These are phyloP conservation scores for Tephrocybe sp. DNA, from an alignment of 768 basidiomycete genomes.

Conservation along the genomic window DNA sequence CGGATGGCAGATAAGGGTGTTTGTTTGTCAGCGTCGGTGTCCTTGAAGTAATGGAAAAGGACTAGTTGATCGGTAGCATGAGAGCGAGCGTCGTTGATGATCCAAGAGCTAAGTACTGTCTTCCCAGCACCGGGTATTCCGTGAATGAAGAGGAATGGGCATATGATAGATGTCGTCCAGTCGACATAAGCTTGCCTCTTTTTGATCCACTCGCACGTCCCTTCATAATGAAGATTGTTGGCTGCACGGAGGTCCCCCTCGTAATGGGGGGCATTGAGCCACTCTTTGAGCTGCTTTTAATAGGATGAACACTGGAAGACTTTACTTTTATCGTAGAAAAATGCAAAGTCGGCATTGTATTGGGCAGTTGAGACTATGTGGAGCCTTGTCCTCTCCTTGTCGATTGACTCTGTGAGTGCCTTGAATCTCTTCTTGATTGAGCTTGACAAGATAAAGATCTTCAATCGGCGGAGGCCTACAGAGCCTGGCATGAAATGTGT, in stretches of 20 bases:
- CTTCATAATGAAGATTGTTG: background rate
- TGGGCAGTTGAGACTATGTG: background rate
- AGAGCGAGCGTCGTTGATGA: background rate
- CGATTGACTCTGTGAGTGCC: background rate
- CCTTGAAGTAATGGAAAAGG: slow-evolving; percentile 12
- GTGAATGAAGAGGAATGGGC: slow-evolving; percentile 2
- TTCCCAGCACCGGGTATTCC: slow-evolving; percentile 10
- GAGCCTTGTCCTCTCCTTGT: background rate
- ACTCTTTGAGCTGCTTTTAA: background rate
- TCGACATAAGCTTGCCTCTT: background rate
- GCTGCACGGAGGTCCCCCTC: slow-evolving; percentile 2
- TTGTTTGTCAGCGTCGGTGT: no score
- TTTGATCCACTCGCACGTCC: slow-evolving; percentile 13
- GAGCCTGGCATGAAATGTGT: background rate
- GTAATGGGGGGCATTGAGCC: slow-evolving; percentile 10
- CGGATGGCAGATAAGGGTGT: no score
- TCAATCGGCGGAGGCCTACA: background rate
- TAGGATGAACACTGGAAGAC: background rate
- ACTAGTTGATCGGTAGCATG: background rate
- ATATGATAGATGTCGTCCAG: background rate
- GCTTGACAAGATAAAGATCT: background rate
- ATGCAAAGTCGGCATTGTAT: background rate
- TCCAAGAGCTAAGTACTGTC: slow-evolving; percentile 11
- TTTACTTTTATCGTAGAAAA: no score
- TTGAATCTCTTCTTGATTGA: slow-evolving; percentile 4